Evolutionary conservation across 148 eudicot species (phyloP), one percentile per base, ranked within the genome.

Genomic region (Oxyria digyna): DNA sequence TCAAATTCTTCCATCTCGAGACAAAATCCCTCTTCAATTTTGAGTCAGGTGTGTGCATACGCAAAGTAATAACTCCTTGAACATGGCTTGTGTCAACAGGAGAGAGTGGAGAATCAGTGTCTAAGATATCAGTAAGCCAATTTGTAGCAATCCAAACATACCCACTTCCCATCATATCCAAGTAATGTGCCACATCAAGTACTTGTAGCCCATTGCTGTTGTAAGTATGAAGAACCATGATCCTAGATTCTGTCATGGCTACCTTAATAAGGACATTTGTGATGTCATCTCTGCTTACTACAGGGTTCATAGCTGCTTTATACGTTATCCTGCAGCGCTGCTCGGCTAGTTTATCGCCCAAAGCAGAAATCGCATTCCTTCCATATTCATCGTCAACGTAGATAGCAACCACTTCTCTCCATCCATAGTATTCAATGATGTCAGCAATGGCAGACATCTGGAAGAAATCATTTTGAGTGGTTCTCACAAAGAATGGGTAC

Each of bases 141-240:
- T 82, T 76, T 21, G 87, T 87, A n/a, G 91, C 84, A 35, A 87
- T 76, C 91, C 91, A 87, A 24, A 87, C 91, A 71, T 71, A 87
- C 8, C 91, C 91, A 35, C 27, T 73, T 20, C 70, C 75, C 78
- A 80, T 72, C 91, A 87, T 87, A 23, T 73, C 71, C 68, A 87
- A 75, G 75, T 77, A 75, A 9, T 71, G 73, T 63, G 91, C 91
- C 63, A 76, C 71, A 24, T 77, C 67, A 59, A 87, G 74, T 15
- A 87, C 67, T 23, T 69, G 75, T 38, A 83, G 66, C 48, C 85
- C 82, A 71, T 67, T 46, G 31, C 20, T 59, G 23, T 79, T 67
- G 57, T 81, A 69, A 38, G 83, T 72, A 67, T 87, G 89, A 41
- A 87, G 77, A 73, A 87, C 77, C 63, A 85, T 62, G 49, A 87